These are phyloP conservation scores for Hanseniaspora vineae DNA, from an alignment of 805 yeast genomes.

Conservation along the genomic window DNA sequence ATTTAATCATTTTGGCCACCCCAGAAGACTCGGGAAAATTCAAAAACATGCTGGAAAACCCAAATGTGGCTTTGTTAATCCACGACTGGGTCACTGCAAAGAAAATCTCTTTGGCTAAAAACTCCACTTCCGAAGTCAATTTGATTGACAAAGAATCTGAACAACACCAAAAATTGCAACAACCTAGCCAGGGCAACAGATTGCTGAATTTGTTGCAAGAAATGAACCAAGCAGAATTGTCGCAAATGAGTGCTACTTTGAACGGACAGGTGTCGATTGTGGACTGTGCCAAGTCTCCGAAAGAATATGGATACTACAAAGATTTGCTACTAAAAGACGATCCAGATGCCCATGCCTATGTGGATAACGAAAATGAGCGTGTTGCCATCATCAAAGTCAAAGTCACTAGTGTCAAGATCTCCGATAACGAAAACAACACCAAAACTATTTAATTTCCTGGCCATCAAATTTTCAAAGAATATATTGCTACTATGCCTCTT, in stretches of 20 bases:
- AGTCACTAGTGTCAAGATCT: constrained; percentile 58
- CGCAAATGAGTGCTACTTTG: constrained; percentile 72
- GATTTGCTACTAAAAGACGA: constrained; percentile 46
- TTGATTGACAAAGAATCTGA: constrained; percentile 10
- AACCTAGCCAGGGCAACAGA: constrained; percentile 19
- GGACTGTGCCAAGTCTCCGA: constrained; percentile 19
- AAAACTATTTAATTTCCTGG: constrained; percentile 5
- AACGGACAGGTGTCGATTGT: constrained; percentile 57
- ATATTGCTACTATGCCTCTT: no score
- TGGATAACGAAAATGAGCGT: constrained; percentile 31
- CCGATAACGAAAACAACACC: constrained; percentile 59
- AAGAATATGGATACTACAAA: constrained; percentile 47
- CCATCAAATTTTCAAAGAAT: no score
- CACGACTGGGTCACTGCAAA: constrained; percentile 83
- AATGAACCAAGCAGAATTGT: constrained; percentile 66
- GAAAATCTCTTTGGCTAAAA: constrained; percentile 23
- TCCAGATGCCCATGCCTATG: constrained; percentile 59
- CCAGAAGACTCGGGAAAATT: constrained; percentile 62
- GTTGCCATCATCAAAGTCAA: constrained; percentile 54
- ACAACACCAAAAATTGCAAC: constrained; percentile 20
- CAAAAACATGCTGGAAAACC: constrained; percentile 54
- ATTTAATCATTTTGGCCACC: constrained; percentile 59
- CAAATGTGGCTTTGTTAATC: constrained; percentile 66
- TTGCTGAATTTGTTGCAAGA: constrained; percentile 53
- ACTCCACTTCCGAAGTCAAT: neutral